Conservation (phyloP, 1,284 basidiomycete genomes). For the Cryptococcus sp. region DNA sequence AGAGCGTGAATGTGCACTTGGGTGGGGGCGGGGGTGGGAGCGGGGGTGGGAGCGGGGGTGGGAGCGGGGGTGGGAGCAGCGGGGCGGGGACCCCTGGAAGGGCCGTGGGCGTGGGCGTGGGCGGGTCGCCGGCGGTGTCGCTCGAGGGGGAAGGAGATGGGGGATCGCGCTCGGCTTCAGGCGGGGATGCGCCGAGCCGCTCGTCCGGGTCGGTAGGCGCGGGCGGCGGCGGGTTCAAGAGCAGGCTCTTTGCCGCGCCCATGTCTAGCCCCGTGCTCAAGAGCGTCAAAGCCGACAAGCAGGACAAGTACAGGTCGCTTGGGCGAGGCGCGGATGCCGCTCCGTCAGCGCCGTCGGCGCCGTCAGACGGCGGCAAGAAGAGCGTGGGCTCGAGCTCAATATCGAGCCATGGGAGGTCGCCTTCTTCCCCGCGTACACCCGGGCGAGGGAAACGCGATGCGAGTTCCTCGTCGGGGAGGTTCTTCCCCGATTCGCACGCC, state of each 20-base stretch:
- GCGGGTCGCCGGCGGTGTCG: background rate
- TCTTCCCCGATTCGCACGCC: background rate
- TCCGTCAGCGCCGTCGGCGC: background rate
- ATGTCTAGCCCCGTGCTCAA: slow-evolving; percentile 1
- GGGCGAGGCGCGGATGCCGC: slow-evolving; percentile 5
- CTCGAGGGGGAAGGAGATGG: background rate
- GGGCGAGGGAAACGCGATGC: slow-evolving; percentile 11
- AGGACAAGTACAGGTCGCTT: slow-evolving; percentile 28
- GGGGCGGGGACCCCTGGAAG: background rate
- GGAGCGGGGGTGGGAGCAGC: background rate
- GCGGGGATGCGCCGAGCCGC: too few relatives aligned
- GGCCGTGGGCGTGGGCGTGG: background rate
- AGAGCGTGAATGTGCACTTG: slow-evolving; percentile 13
- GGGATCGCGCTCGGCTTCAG: background rate
- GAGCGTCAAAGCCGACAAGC: background rate
- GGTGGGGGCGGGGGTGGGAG: background rate
- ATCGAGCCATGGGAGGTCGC: too few relatives aligned
- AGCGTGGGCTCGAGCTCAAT: slow-evolving; percentile 24
- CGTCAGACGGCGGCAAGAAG: slow-evolving; percentile 15
- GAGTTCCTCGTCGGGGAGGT: slow-evolving; percentile 3
- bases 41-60: background rate
- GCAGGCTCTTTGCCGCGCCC: slow-evolving; percentile 43
- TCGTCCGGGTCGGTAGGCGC: slow-evolving; percentile 4
- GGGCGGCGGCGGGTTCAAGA: slow-evolving; percentile 29
- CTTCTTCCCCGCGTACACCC: slow-evolving; percentile 20